Base-by-base conservation (phyloP, 2,329 filamentous ascomycete genomes). In the Aspergillus arachidicola region DNA sequence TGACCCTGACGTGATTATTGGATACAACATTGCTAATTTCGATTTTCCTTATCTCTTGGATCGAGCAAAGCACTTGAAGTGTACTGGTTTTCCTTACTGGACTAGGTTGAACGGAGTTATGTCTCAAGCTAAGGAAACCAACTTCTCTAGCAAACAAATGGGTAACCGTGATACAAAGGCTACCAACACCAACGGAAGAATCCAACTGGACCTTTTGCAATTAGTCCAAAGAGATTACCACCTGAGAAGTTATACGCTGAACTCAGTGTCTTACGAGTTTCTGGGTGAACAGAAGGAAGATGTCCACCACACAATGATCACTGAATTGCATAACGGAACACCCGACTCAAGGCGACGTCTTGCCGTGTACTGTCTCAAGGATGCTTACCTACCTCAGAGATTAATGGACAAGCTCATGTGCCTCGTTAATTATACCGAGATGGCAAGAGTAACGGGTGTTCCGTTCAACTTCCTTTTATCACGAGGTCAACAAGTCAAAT, bases 271-370 rank as follows among this genome's bases (percentile, higher is more conserved):
- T 69, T 91, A 95, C 5, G 91, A 99, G 68, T 99, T 99, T 73
- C 78, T 99, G 28, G 93, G 93, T 54, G 95, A 99, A 76, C 95
- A 99, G 76, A 99, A 99, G 75, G 95, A 99, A 79, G 95, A 99
- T 78, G 95, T 99, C 3, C 95, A 99, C 74, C 90, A 99, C 79
- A 97, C 94, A 3, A 99, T 99, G 93, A 99, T 99, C 72, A 99
- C 96, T 0, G 96, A 98, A 74, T 82, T 99, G 3, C 97, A 94
- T 84, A 98, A 99, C 75, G 95, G 95, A 65, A 97, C 95, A 0
- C 89, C 94, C 0, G 95, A 99, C 75, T 97, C 94, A 4, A 84
- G 95, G 68, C 88, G 96, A 71, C 89, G 95, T 79, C 81, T 99
- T 56, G 95, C 95, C 1, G 87, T 99, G 1, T 99, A 99, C 82